phyloP scores from a whole-genome alignment of 139 green algal genomes.

The Coelastrella sp. region DNA sequence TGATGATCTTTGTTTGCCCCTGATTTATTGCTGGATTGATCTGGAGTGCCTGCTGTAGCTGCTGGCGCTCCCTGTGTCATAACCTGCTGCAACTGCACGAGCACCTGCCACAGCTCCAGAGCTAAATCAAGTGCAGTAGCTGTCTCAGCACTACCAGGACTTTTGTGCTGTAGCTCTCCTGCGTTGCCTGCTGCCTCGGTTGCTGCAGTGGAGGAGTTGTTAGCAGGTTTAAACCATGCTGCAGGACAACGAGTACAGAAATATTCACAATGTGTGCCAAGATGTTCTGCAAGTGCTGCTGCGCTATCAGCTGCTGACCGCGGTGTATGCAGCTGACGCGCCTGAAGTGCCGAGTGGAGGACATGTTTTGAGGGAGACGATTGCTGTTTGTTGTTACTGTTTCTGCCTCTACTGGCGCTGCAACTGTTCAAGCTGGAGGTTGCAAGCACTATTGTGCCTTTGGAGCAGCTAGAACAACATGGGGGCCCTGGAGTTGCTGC shows the following conservation, averaged over 20 bases:
- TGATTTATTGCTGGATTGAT: too few species aligned
- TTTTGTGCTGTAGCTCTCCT: too few species aligned
- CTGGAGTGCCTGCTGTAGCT: not conserved
- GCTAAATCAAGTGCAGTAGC: not conserved
- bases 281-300: not conserved
- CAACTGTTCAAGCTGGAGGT: not conserved
- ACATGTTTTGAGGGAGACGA: not conserved
- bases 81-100: slow-evolving; percentile 2
- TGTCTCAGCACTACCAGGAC: too few species aligned
- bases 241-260: not conserved
- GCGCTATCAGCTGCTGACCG: not conserved
- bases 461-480: not conserved
- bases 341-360: not conserved
- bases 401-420: too few species aligned
- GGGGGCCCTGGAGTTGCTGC: not conserved
- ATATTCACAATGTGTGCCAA: not conserved
- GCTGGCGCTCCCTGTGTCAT: not conserved
- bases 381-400: not conserved
- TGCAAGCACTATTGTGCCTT: not conserved
- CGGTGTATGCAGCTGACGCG: not conserved
- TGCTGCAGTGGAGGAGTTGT: not conserved
- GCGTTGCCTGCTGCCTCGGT: too few species aligned
- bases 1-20: too few species aligned
- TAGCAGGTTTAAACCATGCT: not conserved
- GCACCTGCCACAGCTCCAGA: not conserved